Base-by-base conservation (phyloP, 495 filamentous ascomycete genomes). In the Hypoxylon fragiforme region DNA sequence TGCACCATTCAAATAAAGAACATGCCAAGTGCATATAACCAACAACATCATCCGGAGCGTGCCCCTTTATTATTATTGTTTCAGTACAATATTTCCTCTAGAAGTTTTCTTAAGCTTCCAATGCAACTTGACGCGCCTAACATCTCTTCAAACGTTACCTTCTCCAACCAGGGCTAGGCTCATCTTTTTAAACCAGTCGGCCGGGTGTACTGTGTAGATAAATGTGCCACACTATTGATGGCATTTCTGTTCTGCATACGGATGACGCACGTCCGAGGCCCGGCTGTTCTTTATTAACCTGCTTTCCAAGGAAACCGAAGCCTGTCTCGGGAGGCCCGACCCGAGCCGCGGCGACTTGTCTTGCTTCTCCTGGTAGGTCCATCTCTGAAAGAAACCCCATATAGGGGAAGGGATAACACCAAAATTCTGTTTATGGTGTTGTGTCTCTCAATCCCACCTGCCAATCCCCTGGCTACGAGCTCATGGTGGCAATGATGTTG, bases 191-290 rank as follows among this genome's bases (percentile, higher is more conserved):
- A 61, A 55, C 57, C 57, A 61, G 36, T 61, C 51, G 51, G 45
- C 51, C 57, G 57, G 57, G 57, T 61, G 56, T n/a, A n/a, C n/a
- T n/a, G n/a, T n/a, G n/a, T 61, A 61, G 51, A 51, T 56, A 31
- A 50, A 28, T 56, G 42, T 42, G 51, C 55, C 51, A 61, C 42
- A 47, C 34, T 38, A 47, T 44, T 32, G 31, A 50, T 5, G n/a
- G n/a, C n/a, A n/a, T n/a, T n/a, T n/a, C 41, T 35, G 19, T 46
- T 50, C 47, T 52, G 57, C 51, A 61, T 51, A 41, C 36, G 46
- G 45, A 52, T 62, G 52, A 62, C 58, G 58, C 58, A 62, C 52
- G 20, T 49, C 52, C 42, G 15, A 40, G 43, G 44, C 47, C 52
- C 51, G 47, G 58, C 46, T 56, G 19, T 61, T 62, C 47, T 53